These are phyloP conservation scores for Cutaneotrichosporon dermatis DNA, from an alignment of 1,284 basidiomycete species.

Conservation along the genomic window DNA sequence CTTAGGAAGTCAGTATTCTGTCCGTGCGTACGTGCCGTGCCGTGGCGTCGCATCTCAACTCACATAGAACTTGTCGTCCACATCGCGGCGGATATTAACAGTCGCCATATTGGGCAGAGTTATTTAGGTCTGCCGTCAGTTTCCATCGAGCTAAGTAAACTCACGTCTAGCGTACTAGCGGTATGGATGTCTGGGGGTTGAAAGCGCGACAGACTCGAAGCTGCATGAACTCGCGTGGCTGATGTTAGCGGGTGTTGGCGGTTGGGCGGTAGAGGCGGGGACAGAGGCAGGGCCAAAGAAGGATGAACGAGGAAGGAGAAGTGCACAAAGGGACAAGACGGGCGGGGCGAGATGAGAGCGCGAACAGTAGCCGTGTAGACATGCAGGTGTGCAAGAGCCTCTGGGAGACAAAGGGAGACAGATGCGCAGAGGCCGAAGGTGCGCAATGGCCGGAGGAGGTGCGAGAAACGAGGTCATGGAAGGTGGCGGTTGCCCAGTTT, in stretches of 20 bases:
- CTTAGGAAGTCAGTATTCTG: constrained; percentile 18
- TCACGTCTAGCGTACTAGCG: constrained; percentile 21
- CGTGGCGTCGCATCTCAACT: constrained; percentile 16
- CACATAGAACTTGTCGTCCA: constrained; percentile 66
- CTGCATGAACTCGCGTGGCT: constrained; percentile 26
- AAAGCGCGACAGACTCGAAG: constrained; percentile 13
- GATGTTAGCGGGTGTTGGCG: neutral
- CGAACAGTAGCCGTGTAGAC: too few relatives aligned
- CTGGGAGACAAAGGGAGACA: neutral
- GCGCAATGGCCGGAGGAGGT: neutral
- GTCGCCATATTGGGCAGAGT: constrained; percentile 67
- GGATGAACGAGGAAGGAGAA: too few relatives aligned
- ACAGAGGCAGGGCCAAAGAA: neutral
- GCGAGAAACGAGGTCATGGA: neutral
- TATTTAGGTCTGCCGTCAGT: constrained; percentile 16
- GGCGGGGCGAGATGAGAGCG: too few relatives aligned
- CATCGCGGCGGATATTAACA: constrained; percentile 96
- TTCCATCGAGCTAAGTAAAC: neutral
- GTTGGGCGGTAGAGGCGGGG: neutral
- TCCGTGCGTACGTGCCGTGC: neutral
- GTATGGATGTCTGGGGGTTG: constrained; percentile 5
- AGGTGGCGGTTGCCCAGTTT: too few relatives aligned
- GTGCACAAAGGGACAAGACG: too few relatives aligned
- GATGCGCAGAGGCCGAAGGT: too few relatives aligned
- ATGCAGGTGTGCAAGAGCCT: too few relatives aligned